A percentile compares a stretch with the other conserved stretches of the same genome.
Evolutionary conservation across 2,329 filamentous ascomycete species (phyloP).

Genomic region (Beauveria medogensis): DNA sequence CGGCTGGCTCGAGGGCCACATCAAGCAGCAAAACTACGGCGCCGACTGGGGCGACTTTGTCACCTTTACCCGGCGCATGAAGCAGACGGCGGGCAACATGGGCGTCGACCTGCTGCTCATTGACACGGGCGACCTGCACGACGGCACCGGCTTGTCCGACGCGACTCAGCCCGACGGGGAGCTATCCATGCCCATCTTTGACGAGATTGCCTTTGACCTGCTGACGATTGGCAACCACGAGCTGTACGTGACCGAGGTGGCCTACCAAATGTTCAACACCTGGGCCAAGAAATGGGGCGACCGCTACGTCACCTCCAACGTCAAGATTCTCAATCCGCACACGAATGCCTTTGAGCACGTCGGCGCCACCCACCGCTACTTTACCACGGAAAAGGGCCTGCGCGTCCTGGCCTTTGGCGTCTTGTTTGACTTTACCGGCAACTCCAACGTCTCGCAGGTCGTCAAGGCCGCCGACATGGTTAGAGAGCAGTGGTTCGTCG

Average conservation of each 20-base stretch:
- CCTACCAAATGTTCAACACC: conserved; percentile 52
- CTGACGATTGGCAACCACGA: conserved; percentile 52
- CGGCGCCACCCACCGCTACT: conserved; percentile 36
- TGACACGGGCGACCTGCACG: conserved; percentile 59
- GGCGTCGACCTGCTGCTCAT: conserved; percentile 53
- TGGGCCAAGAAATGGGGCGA: conserved; percentile 49
- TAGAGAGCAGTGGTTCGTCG: conserved; percentile 52
- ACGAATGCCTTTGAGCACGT: conserved; percentile 33
- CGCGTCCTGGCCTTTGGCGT: conserved; percentile 38
- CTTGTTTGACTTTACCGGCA: conserved; percentile 43
- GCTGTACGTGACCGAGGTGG: conserved; percentile 53
- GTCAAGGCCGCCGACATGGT: conserved; percentile 43
- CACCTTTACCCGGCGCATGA: conserved; percentile 52
- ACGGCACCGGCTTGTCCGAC: conserved; percentile 56
- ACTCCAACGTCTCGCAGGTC: conserved; percentile 53
- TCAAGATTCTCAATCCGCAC: conserved; percentile 32
- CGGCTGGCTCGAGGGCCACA: conserved; percentile 52
- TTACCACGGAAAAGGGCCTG: conserved; percentile 33
- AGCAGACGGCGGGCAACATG: conserved; percentile 45
- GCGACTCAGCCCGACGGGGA: conserved; percentile 49
- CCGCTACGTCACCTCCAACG: conserved; percentile 37
- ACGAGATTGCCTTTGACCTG: conserved; percentile 34
- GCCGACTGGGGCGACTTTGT: conserved; percentile 61
- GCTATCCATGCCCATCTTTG: conserved; percentile 40
- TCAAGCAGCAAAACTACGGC: conserved; percentile 56